A percentile compares a stretch with the other conserved stretches of the same genome.
Evolutionary conservation across 306 rosid genomes (phyloP).

Genomic region (Glycyrrhiza uralensis): DNA sequence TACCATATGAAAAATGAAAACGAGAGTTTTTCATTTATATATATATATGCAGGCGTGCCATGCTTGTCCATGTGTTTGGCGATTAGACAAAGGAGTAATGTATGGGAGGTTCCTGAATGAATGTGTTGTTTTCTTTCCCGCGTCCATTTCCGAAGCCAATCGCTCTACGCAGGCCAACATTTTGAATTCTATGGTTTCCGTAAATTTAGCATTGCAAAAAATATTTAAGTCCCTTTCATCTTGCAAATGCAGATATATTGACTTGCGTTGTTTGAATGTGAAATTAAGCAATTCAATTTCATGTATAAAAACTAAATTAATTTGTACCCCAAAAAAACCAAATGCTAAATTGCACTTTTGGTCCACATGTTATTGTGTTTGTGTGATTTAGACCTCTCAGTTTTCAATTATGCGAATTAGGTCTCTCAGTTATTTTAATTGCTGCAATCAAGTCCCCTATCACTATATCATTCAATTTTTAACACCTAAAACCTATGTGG

Average conservation of each 20-base stretch:
- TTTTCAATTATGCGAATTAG: too few relatives aligned
- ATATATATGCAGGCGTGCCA: background rate
- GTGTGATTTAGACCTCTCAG: too few relatives aligned
- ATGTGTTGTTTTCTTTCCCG: background rate
- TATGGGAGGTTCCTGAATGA: conserved; percentile 25
- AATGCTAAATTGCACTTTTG: too few relatives aligned
- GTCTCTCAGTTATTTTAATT: too few relatives aligned
- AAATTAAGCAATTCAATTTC: too few relatives aligned
- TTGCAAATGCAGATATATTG: background rate
- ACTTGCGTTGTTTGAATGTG: background rate
- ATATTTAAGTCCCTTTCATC: background rate
- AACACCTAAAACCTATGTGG: too few relatives aligned
- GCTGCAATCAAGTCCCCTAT: too few relatives aligned
- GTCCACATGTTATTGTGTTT: too few relatives aligned
- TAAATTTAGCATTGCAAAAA: background rate
- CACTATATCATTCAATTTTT: too few relatives aligned
- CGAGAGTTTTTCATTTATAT: background rate
- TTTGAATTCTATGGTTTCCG: conserved; percentile 7
- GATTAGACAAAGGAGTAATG: background rate
- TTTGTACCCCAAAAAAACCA: too few relatives aligned
- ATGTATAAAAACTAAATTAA: too few relatives aligned
- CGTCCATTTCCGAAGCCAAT: conserved; percentile 20
- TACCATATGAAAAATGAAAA: background rate
- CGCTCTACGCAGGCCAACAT: conserved; percentile 7
- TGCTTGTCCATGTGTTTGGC: background rate